A percentile compares a stretch with the other conserved stretches of the same genome.
These are phyloP conservation scores for Collybia mongolica DNA, from an alignment of 768 basidiomycete genomes.

Conservation along the genomic window DNA sequence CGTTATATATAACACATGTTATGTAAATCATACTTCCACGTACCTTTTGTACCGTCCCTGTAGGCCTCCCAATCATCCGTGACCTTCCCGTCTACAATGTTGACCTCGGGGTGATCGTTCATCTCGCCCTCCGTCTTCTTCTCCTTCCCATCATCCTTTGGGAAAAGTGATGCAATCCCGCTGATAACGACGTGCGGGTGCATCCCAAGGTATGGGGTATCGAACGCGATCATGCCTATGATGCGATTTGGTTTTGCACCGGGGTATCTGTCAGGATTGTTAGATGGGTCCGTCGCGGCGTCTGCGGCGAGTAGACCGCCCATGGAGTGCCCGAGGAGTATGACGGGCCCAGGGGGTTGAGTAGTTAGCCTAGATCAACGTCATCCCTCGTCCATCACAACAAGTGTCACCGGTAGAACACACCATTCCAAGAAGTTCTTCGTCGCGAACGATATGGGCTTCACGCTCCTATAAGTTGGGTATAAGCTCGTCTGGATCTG, in stretches of 20 bases:
- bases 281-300: slow-evolving; percentile 44
- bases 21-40: neutral
- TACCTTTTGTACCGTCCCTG: slow-evolving; percentile 33
- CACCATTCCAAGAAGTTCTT: slow-evolving; percentile 58
- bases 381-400: no score
- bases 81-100: slow-evolving; percentile 41
- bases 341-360: slow-evolving; percentile 54
- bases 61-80: slow-evolving; percentile 50
- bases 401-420: slow-evolving; percentile 4
- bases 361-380: slow-evolving; percentile 42
- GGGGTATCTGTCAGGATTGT: slow-evolving; percentile 22
- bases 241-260: slow-evolving; percentile 40
- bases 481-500: slow-evolving; percentile 49
- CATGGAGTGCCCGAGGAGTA: slow-evolving; percentile 60
- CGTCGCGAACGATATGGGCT: slow-evolving; percentile 49
- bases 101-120: slow-evolving; percentile 41
- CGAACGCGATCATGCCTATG: slow-evolving; percentile 55
- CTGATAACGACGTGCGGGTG: slow-evolving; percentile 60
- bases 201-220: slow-evolving; percentile 60
- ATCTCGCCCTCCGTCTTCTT: slow-evolving; percentile 35
- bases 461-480: slow-evolving; percentile 59
- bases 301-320: slow-evolving; percentile 60
- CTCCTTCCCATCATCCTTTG: slow-evolving; percentile 29
- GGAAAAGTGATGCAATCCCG: slow-evolving; percentile 54
- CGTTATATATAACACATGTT: neutral